Evolutionary conservation across 768 basidiomycete genomes (phyloP).

Genomic region (Tricholoma sp.): DNA sequence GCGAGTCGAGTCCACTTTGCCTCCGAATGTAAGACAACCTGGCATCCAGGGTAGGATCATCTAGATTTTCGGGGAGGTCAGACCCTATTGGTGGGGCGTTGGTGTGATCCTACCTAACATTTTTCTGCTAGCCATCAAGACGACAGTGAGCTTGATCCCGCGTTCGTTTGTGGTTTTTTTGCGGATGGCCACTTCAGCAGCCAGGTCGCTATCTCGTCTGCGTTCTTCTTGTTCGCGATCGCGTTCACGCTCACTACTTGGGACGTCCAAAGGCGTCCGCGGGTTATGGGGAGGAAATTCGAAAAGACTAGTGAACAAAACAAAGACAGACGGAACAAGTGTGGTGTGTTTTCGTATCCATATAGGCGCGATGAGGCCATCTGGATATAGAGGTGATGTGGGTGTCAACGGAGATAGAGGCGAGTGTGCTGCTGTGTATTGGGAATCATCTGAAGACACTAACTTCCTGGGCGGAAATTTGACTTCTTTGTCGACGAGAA

Average conservation of each 20-base stretch:
- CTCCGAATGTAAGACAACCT: constrained; percentile 84
- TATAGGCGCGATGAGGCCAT: constrained; percentile 94
- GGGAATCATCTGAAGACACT: constrained; percentile 51
- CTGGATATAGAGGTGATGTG: constrained; percentile 86
- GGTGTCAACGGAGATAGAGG: constrained; percentile 91
- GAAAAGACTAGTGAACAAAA: constrained; percentile 81
- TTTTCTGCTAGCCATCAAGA: constrained; percentile 82
- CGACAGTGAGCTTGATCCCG: constrained; percentile 91
- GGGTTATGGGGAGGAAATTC: constrained; percentile 50
- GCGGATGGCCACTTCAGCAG: constrained; percentile 71
- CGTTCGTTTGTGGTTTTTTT: constrained; percentile 80
- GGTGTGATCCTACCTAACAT: constrained; percentile 62
- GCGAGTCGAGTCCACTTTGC: constrained; percentile 84
- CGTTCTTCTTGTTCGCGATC: constrained; percentile 67
- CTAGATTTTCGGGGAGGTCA: constrained; percentile 31
- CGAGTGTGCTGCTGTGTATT: constrained; percentile 64
- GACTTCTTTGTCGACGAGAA: constrained; percentile 79
- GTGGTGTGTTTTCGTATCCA: constrained; percentile 97
- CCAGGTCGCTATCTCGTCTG: constrained; percentile 66
- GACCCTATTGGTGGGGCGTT: background rate
- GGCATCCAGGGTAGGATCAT: constrained; percentile 78
- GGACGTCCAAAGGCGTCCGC: constrained; percentile 49
- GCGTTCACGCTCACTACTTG: constrained; percentile 48
- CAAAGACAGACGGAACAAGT: constrained; percentile 88
- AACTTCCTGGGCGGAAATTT: constrained; percentile 88